These are phyloP conservation scores for Capsella rubella DNA, from an alignment of 441 rosid genomes.

Conservation along the genomic window DNA sequence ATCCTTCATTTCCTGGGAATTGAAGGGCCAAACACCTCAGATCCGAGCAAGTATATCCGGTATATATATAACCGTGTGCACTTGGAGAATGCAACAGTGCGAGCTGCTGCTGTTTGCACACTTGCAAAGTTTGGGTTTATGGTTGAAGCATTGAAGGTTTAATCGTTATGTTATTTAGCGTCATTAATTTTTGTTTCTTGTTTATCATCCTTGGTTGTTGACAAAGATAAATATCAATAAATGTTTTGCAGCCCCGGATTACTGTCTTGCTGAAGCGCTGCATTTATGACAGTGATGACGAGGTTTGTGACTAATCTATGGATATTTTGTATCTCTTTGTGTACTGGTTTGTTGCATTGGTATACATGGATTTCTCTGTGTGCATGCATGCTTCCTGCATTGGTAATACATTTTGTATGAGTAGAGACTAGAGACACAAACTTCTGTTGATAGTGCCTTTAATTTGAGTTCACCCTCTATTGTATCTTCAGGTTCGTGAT, in stretches of 20 bases:
- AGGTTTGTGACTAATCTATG: slow-evolving; percentile 57
- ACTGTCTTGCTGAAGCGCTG: slow-evolving; percentile 90
- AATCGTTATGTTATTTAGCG: slow-evolving; percentile 38
- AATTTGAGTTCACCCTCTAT: slow-evolving; percentile 8
- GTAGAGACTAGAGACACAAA: not conserved
- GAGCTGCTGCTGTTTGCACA: slow-evolving; percentile 97
- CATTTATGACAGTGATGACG: slow-evolving; percentile 93
- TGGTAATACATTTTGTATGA: not conserved
- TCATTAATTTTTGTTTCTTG: not conserved
- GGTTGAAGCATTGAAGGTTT: slow-evolving; percentile 90
- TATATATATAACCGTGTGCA: slow-evolving; percentile 98
- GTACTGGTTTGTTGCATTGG: slow-evolving; percentile 6
- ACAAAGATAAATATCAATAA: not conserved
- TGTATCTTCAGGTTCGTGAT: slow-evolving; percentile 81
- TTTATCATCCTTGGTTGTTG: slow-evolving; percentile 15
- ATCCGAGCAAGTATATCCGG: slow-evolving; percentile 94
- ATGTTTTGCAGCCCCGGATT: slow-evolving; percentile 71
- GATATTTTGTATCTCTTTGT: slow-evolving; percentile 2
- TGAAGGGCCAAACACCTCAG: slow-evolving; percentile 98
- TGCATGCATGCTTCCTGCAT: slow-evolving; percentile 18
- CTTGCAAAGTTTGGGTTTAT: slow-evolving; percentile 95
- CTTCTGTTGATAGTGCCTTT: slow-evolving; percentile 23
- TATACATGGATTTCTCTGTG: not conserved
- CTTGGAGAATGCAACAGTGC: slow-evolving; percentile 97
- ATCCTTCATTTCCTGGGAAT: slow-evolving; percentile 96